Evolutionary conservation across 129 eudicot species (phyloP).

Genomic region (Chrysanthemum makinoi): DNA sequence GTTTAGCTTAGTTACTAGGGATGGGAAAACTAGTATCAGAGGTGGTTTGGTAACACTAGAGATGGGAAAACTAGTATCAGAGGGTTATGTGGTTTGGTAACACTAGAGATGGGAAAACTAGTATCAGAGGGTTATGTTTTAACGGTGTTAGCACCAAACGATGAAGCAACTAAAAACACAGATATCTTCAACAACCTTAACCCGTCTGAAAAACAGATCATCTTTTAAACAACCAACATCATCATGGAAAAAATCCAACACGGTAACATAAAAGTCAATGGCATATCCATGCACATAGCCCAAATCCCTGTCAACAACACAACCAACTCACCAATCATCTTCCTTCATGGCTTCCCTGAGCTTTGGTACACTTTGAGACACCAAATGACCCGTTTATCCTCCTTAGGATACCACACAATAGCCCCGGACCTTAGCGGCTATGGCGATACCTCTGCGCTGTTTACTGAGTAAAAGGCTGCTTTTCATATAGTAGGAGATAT

Average conservation of each 20-base stretch:
- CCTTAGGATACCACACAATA: constrained; percentile 6
- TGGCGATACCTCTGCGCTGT: neutral
- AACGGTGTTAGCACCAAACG: no score
- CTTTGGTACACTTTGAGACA: constrained; percentile 25
- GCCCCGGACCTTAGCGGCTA: constrained; percentile 5
- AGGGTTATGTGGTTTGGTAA: no score
- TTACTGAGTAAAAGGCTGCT: neutral
- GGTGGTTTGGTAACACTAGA: no score
- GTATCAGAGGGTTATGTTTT: no score
- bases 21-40: no score
- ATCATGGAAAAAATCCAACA: constrained; percentile 8
- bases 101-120: no score
- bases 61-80: no score
- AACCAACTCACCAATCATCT: neutral
- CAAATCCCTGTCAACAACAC: neutral
- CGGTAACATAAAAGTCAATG: neutral
- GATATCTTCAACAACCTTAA: no score
- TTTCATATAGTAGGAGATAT: constrained; percentile 6
- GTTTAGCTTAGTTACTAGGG: no score
- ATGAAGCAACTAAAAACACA: no score
- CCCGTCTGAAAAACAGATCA: no score
- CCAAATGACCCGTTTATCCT: constrained; percentile 3
- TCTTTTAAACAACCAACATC: neutral
- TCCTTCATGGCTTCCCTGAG: constrained; percentile 13
- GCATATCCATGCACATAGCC: neutral